Evolutionary conservation across 768 basidiomycete species (phyloP), one percentile per base, ranked within the genome.

Genomic region (Chalciporus pseudorubinellus): DNA sequence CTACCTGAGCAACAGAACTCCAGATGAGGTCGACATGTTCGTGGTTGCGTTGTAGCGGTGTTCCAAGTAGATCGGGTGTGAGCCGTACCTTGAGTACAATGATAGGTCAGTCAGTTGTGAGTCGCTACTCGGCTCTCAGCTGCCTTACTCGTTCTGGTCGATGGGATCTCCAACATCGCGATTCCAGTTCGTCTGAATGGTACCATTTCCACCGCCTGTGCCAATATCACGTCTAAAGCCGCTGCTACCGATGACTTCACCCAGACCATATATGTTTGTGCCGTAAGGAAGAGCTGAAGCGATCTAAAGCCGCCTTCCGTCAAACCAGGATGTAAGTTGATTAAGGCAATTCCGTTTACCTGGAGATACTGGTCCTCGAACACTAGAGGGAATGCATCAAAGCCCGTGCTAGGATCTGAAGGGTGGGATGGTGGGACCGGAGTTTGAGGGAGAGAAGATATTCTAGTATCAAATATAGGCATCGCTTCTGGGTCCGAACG

Each of bases 351-450:
- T 1, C n/a, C 11, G 26, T 52, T 44, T 50, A 82, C 81, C 76
- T 90, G 87, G 19, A 92, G 75, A 62, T 89, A 91, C 60, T 85
- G 85, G 55, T 91, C 82, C 58, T 91, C 88, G 59, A 91, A 91
- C 12, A 92, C 79, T 11, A 92, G 71, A 0, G 83, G 79, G 51
- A 88, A 87, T 0, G 77, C 82, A 49, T 83, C 74, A 16, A 90
- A 71, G 3, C 78, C 76, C 0, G 83, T 83, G 5, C 73, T 76
- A 43, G 75, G 74, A 53, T 83, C 81, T 8, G 63, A 67, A 0
- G 74, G 28, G 34, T 81, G 77, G n/a, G 78, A 71, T 11, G 85
- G 75, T n/a, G 78, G 69, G 29, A 81, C 80, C 1, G 83, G 81
- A 3, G 85, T 77, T 3, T 71, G 52, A 1, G 87, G 86, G 9